These are phyloP conservation scores for Falciphora oryzae DNA, from an alignment of 2,329 filamentous ascomycete genomes.

Conservation along the genomic window DNA sequence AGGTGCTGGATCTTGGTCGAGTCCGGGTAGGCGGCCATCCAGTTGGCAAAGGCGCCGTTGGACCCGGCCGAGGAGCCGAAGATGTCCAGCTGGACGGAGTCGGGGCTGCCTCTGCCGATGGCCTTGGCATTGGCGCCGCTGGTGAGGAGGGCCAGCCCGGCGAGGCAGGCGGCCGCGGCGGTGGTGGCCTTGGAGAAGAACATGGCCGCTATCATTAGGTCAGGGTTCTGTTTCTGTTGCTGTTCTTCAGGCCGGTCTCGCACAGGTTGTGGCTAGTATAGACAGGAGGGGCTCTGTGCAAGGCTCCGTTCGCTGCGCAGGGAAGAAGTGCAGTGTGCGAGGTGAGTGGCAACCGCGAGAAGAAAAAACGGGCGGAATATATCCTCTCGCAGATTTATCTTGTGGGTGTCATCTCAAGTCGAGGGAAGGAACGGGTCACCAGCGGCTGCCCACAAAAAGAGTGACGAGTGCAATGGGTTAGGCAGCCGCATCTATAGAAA, in stretches of 20 bases:
- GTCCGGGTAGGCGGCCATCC: conserved; percentile 41
- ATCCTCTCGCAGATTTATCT: not conserved
- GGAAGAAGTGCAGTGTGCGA: no score
- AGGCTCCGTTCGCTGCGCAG: no score
- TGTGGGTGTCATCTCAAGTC: not conserved
- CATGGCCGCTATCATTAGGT: not conserved
- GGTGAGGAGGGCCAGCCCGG: not conserved
- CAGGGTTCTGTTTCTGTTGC: not conserved
- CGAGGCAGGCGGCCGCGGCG: not conserved
- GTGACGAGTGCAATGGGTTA: not conserved
- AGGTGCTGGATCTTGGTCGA: conserved; percentile 36
- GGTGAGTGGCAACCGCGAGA: no score
- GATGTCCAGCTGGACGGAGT: conserved; percentile 28
- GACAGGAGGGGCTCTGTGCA: not conserved
- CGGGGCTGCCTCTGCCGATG: not conserved
- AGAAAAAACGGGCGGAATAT: not conserved
- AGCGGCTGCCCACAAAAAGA: not conserved
- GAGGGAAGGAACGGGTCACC: not conserved
- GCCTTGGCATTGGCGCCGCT: not conserved
- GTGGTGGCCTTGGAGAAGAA: not conserved
- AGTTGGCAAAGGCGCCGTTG: conserved; percentile 24
- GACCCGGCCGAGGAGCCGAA: conserved; percentile 18
- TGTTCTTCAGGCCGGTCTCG: not conserved
- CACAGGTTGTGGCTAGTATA: not conserved
- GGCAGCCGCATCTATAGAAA: not conserved